Evolutionary conservation across 208 protist genomes (phyloP), one percentile per base, ranked within the genome.

Genomic region (Hexamita inflata): DNA sequence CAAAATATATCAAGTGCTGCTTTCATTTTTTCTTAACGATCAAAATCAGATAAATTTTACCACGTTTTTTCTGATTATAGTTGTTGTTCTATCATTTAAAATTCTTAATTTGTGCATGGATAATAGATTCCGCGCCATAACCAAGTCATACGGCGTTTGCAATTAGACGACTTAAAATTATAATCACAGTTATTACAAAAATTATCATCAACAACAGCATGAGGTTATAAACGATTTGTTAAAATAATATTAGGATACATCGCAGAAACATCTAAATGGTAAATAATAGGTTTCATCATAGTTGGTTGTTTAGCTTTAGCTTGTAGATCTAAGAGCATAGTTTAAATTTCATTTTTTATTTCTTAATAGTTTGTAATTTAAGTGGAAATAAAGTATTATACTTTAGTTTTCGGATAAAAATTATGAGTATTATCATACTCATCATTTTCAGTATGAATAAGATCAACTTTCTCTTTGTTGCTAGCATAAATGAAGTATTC

Each of bases 241-340:
- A 99, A 84, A 80, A 99, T 99, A 83, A 99, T 99, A 83, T 99
- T 99, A 0, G 97, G 97, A 87, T 99, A 99, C 97, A 99, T 99
- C 38, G 97, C 97, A 34, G 88, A 89, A 4, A 99, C 96, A 77
- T 99, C 97, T 0, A 99, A 82, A 85, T 99, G 97, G 80, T 97
- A 98, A 61, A 99, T 99, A 29, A 96, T 76, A 0, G 96, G 97
- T 82, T 88, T 75, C 1, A 13, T 9, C 1, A 7, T 32, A 49
- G 7, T 45, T 24, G 64, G 15, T 34, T 58, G 4, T 40, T 24
- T 70, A 32, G 19, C 7, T 35, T 35, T 62, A 62, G 7, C 29
- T 62, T n/a, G 7, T 4, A 62, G 4, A 32, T 53, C 45, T 24
- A 53, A 19, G 4, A 53, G 19, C 4, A 53, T 53, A 24, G 4